Evolutionary conservation across 202 grass and related monocot species (phyloP).

Genomic region (Setaria italica): DNA sequence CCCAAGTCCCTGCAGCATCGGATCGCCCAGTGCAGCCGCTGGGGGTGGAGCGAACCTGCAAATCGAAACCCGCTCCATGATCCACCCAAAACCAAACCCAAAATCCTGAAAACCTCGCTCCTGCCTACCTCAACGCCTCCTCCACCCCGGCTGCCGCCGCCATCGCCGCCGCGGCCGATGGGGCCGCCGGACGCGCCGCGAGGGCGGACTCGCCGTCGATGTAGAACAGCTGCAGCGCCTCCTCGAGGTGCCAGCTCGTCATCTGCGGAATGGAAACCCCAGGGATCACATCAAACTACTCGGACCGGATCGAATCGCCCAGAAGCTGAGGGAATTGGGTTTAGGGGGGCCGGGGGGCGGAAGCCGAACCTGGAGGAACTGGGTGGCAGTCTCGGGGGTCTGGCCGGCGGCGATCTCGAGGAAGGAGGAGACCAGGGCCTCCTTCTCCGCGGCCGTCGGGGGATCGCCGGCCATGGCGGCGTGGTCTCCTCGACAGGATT

Average conservation of each 20-base stretch:
- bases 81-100: neutral
- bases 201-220: slow-evolving; percentile 71
- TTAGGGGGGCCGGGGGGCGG: neutral
- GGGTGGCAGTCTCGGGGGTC: slow-evolving; percentile 66
- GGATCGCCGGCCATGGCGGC: slow-evolving; percentile 55
- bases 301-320: neutral
- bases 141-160: slow-evolving; percentile 28
- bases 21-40: slow-evolving; percentile 57
- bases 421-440: slow-evolving; percentile 75
- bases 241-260: slow-evolving; percentile 90
- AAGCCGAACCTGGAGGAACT: slow-evolving; percentile 72
- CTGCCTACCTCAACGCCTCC: slow-evolving; percentile 32
- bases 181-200: slow-evolving; percentile 39
- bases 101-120: slow-evolving; percentile 27
- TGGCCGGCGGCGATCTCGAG: slow-evolving; percentile 94
- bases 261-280: slow-evolving; percentile 53
- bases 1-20: slow-evolving; percentile 42
- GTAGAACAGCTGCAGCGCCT: slow-evolving; percentile 92
- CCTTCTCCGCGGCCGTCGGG: slow-evolving; percentile 56
- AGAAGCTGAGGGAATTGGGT: neutral
- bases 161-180: neutral
- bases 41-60: slow-evolving; percentile 53
- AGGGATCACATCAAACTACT: slow-evolving; percentile 4
- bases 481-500: neutral
- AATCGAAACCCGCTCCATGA: neutral